Evolutionary conservation across 306 rosid genomes (phyloP), one percentile per base, ranked within the genome.

Genomic region (Albizia julibrissin): DNA sequence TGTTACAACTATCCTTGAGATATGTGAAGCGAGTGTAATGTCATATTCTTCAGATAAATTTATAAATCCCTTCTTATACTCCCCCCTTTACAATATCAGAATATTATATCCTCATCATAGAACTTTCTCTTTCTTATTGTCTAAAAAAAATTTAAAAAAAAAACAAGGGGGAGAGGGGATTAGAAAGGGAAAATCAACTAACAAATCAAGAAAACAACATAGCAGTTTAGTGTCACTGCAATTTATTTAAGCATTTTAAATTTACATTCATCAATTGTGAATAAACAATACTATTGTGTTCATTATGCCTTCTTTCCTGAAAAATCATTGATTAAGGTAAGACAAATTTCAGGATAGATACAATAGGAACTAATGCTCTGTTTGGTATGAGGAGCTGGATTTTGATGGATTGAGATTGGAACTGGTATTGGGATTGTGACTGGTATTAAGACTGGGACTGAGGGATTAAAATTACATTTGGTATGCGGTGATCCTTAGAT

Each of bases 1-100:
- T 46, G 61, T 59, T 75, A 34, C 68, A 33, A 3, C 37, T 72
- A 73, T 66, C 70, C 77, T 73, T 68, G 37, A 74, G 72, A 74
- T 27, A 79, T 84, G 24, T 43, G 43, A 79, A 72, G 72, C 33
- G 59, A 73, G 64, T 27, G 31, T 16, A n/a, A 72, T 18, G 44
- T 65, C 37, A 9, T n/a, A 37, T 37, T 13, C 14, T 37, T 78
- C 40, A 26, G 59, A 31, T 64, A 27, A 83, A 49, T 12, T 33
- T 56, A 10, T 64, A 26, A 19, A 74, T 74, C 31, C 43, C 43
- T 18, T 31, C 13, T 74, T 50, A n/a, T 16, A 56, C 49, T 31
- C 3, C 24, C 66, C 66, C 33, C 33, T 22, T 10, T 9, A 21
- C 2, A 9, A 58, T 9, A 58, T 58, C 29, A 58, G 65, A 58